phyloP scores from a whole-genome alignment of 1,139 yeast species.

The Saccharomycopsis crataegensis region DNA sequence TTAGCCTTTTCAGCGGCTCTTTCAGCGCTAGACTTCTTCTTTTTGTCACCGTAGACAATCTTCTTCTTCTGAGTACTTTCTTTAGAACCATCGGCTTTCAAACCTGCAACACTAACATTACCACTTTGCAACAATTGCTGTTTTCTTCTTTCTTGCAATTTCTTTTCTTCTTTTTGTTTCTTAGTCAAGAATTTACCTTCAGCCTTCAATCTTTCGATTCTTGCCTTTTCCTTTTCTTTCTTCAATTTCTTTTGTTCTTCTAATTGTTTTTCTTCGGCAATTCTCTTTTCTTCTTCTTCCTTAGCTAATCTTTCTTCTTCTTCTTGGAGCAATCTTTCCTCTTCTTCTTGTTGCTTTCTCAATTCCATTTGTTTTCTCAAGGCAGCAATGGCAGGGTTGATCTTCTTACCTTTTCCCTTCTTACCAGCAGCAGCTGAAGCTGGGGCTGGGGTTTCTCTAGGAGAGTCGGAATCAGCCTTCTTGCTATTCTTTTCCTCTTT shows the following conservation, averaged over 20 bases:
- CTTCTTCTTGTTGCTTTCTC: conserved; percentile 78
- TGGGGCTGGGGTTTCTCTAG: conserved; percentile 23
- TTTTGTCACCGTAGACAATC: conserved; percentile 71
- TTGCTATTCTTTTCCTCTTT: conserved; percentile 30
- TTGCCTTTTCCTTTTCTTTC: conserved; percentile 77
- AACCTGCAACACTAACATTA: conserved; percentile 69
- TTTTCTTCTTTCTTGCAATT: conserved; percentile 80
- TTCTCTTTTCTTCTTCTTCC: conserved; percentile 51
- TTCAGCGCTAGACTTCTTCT: conserved; percentile 33
- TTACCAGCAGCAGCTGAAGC: conserved; percentile 36
- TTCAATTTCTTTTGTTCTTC: conserved; percentile 69
- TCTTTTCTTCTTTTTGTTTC: conserved; percentile 92
- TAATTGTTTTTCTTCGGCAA: conserved; percentile 46
- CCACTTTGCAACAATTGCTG: conserved; percentile 75
- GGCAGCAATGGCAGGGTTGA: conserved; percentile 77
- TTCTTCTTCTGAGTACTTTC: conserved; percentile 53
- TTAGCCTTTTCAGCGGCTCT: conserved; percentile 25
- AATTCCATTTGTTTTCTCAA: conserved; percentile 80
- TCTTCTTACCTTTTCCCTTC: conserved; percentile 51
- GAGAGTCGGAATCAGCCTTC: conserved; percentile 19
- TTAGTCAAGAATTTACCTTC: conserved; percentile 88
- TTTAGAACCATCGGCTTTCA: conserved; percentile 35
- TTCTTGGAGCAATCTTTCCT: conserved; percentile 41
- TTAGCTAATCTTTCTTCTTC: conserved; percentile 54
- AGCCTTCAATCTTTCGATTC: conserved; percentile 76